Evolutionary conservation across 2,329 filamentous ascomycete genomes (phyloP).

Genomic region (Aureobasidium sp.): DNA sequence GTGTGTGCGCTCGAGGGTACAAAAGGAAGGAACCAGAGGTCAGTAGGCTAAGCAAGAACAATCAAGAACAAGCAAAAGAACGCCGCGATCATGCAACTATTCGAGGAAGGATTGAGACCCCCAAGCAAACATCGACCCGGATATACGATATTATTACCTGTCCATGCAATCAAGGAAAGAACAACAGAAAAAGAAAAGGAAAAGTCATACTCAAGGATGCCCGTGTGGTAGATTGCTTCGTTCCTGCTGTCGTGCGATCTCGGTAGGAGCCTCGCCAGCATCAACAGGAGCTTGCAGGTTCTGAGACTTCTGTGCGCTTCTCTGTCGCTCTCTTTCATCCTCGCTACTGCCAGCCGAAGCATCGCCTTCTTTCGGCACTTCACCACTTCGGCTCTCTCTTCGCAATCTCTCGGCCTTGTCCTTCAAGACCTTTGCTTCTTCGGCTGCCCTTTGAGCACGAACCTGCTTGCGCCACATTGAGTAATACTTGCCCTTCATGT

Average conservation of each 20-base stretch:
- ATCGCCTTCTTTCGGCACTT: constrained; percentile 25
- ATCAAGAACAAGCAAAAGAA: background rate
- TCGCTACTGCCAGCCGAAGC: constrained; percentile 33
- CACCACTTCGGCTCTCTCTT: constrained; percentile 34
- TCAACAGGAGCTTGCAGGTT: constrained; percentile 17
- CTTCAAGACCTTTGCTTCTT: constrained; percentile 43
- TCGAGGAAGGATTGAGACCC: background rate
- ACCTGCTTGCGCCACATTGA: constrained; percentile 49
- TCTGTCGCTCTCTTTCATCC: constrained; percentile 25
- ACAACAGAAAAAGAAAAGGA: background rate
- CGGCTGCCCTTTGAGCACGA: constrained; percentile 42
- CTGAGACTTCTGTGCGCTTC: constrained; percentile 7
- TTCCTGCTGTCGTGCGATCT: constrained; percentile 13
- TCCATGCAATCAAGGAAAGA: background rate
- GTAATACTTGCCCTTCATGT: constrained; percentile 40
- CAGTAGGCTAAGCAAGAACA: background rate
- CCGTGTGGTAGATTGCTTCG: constrained; percentile 20
- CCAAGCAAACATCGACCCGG: background rate
- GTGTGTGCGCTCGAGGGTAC: background rate
- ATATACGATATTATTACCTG: background rate
- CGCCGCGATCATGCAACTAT: constrained; percentile 1
- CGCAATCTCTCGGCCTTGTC: constrained; percentile 44
- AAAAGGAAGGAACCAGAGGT: background rate
- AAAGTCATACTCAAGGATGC: constrained; percentile 16
- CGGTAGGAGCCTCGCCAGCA: constrained; percentile 1